phyloP scores from a whole-genome alignment of 2,329 filamentous ascomycete genomes.

The Zalaria obscura region DNA sequence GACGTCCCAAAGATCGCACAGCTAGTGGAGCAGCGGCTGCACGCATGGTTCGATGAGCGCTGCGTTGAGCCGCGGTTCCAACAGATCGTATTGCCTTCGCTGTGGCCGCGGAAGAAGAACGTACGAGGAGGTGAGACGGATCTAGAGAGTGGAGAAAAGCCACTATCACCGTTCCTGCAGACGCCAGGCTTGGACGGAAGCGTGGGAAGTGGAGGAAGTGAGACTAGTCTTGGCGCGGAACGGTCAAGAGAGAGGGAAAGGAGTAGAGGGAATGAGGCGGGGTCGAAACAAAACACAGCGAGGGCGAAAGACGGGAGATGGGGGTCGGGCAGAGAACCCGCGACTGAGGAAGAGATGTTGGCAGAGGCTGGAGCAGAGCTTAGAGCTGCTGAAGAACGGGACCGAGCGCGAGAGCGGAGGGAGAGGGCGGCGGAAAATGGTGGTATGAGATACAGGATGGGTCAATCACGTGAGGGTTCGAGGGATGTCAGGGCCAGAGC shows the following conservation, averaged over 20 bases:
- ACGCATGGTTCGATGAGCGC: slow-evolving; percentile 79
- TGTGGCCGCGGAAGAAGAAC: slow-evolving; percentile 78
- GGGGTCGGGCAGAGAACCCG: slow-evolving; percentile 1
- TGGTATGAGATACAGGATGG: not conserved
- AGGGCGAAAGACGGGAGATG: not conserved
- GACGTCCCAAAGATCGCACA: slow-evolving; percentile 84
- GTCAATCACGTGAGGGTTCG: too few relatives aligned
- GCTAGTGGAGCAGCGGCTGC: slow-evolving; percentile 63
- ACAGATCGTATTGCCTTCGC: slow-evolving; percentile 66
- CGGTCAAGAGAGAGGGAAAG: not conserved
- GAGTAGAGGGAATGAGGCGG: not conserved
- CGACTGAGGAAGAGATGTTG: slow-evolving; percentile 5
- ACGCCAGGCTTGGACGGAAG: too few relatives aligned
- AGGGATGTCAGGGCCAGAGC: too few relatives aligned
- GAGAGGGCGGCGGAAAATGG: not conserved
- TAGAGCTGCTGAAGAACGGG: slow-evolving; percentile 6
- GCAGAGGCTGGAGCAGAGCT: slow-evolving; percentile 6
- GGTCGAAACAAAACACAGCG: not conserved
- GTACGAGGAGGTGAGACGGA: slow-evolving; percentile 57
- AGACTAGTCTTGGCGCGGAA: not conserved
- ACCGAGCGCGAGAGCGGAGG: slow-evolving; percentile 5
- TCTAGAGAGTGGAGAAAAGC: slow-evolving; percentile 23
- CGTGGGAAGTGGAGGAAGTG: not conserved
- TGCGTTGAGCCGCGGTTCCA: slow-evolving; percentile 78
- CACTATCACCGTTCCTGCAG: not conserved